Base-by-base conservation (phyloP, 2,329 filamentous ascomycete genomes). In the Neoscytalidium dimidiatum region DNA sequence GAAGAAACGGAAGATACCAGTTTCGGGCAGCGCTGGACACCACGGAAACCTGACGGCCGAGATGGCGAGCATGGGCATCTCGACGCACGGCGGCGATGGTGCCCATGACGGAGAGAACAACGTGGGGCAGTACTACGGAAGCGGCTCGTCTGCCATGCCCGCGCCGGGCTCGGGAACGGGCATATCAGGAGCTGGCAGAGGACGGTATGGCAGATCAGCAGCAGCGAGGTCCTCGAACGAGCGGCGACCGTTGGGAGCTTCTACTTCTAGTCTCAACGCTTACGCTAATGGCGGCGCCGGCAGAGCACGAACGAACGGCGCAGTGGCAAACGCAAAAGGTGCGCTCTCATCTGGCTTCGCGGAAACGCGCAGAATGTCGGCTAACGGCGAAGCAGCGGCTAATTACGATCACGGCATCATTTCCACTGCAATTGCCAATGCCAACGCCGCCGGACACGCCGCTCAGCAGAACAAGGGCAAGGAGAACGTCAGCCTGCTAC, bases 1-100 rank as follows among this genome's bases (percentile, higher is more conserved):
- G 80, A 99, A 98, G 83, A 98, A 99, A 79, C 87, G 95, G 70
- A 99, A 99, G 80, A 98, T 99, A 41, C 95, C 95, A 0, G 93
- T 93, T 0, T 92, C 92, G 9, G 91, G 92, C 19, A 91, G 92
- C 71, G 83, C 88, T 14, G 86, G 81, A 63, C 85, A 88, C 72
- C 83, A 88, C 68, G 69, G 71, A 41, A 80, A 82, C 64, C 77
- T 91, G 60, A 87, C 87, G 17, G 83, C 86, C 29, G 88, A 90
- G 69, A 82, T 90, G 76, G 85, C 87, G 44, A 86, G 82, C 70
- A 85, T 90, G 83, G 86, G 86, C 49, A 82, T 90, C 53, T 81
- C 82, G 38, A 78, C 82, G 7, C 76, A 77, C 58, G 79, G 82
- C 31, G 79, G 81, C 49, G 71, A 78, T 33, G 74, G 78, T 58